A percentile compares a stretch with the other conserved stretches of the same genome.
Evolutionary conservation across 2,329 filamentous ascomycete genomes (phyloP).

Genomic region (Phyllosticta citriasiana): DNA sequence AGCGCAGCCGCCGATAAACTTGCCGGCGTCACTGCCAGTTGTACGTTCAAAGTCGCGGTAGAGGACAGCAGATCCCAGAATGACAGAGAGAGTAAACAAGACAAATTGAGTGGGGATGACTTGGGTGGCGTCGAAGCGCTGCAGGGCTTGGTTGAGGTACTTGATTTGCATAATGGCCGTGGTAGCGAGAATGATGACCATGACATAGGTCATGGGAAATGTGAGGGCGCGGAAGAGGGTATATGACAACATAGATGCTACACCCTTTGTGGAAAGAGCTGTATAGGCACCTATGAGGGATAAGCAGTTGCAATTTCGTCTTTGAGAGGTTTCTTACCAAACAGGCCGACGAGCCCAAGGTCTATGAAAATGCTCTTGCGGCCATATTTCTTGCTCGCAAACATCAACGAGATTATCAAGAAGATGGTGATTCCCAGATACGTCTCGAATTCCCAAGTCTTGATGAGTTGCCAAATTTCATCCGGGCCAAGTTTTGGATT

Average conservation of each 20-base stretch:
- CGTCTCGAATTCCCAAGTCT: constrained; percentile 77
- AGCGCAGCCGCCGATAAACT: constrained; percentile 83
- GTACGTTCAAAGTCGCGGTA: constrained; percentile 92
- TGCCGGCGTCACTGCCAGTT: constrained; percentile 59
- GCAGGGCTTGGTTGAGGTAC: constrained; percentile 83
- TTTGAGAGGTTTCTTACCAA: constrained; percentile 49
- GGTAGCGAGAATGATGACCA: constrained; percentile 66
- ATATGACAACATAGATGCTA: constrained; percentile 88
- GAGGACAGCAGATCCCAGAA: constrained; percentile 82
- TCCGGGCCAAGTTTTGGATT: constrained; percentile 86
- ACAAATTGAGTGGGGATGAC: constrained; percentile 98
- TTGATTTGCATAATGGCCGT: constrained; percentile 96
- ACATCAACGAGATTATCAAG: constrained; percentile 69
- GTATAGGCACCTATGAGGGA: constrained; percentile 74
- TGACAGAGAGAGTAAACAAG: constrained; percentile 89
- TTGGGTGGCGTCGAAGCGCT: constrained; percentile 92
- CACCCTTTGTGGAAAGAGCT: constrained; percentile 90
- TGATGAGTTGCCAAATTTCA: constrained; percentile 84
- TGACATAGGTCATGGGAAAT: constrained; percentile 81
- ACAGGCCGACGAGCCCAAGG: constrained; percentile 82
- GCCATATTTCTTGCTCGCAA: constrained; percentile 76
- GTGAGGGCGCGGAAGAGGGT: constrained; percentile 81
- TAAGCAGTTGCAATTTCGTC: constrained; percentile 13
- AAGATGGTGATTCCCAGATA: constrained; percentile 69
- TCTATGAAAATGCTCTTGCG: constrained; percentile 81